Conservation (phyloP, 2,329 filamentous ascomycete species). For the Xylaria sp. region DNA sequence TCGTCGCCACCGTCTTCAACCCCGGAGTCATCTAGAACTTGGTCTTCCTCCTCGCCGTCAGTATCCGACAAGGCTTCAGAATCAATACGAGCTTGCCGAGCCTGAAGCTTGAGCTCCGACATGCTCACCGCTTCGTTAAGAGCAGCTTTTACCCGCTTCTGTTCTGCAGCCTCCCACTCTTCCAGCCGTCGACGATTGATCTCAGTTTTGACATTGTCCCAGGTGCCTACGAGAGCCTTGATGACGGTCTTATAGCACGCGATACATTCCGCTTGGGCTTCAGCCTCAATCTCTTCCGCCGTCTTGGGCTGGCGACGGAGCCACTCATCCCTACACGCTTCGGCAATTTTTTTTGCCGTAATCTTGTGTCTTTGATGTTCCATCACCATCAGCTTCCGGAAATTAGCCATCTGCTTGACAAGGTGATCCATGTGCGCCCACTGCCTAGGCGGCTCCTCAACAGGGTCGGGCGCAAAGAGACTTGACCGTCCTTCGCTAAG, state of each 20-base stretch:
- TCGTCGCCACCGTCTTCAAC: slow-evolving; percentile 52
- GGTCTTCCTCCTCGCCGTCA: slow-evolving; percentile 44
- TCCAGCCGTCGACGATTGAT: slow-evolving; percentile 64
- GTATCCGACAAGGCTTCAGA: slow-evolving; percentile 55
- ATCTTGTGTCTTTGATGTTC: slow-evolving; percentile 80
- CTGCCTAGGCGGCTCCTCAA: slow-evolving; percentile 75
- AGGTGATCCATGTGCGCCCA: slow-evolving; percentile 91
- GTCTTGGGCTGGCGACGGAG: slow-evolving; percentile 74
- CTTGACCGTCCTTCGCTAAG: slow-evolving; percentile 74
- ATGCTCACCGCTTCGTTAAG: slow-evolving; percentile 75
- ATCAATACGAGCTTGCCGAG: slow-evolving; percentile 59
- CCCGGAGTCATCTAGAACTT: slow-evolving; percentile 50
- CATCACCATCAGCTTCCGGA: slow-evolving; percentile 77
- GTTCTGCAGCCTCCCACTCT: slow-evolving; percentile 69
- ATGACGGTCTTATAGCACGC: slow-evolving; percentile 74
- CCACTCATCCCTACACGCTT: slow-evolving; percentile 79
- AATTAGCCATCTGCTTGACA: slow-evolving; percentile 76
- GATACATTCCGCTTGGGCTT: slow-evolving; percentile 71
- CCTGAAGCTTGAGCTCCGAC: slow-evolving; percentile 71
- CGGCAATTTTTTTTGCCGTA: slow-evolving; percentile 79
- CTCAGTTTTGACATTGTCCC: slow-evolving; percentile 68
- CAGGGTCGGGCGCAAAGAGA: slow-evolving; percentile 72
- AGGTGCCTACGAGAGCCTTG: slow-evolving; percentile 60
- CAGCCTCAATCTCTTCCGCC: slow-evolving; percentile 79
- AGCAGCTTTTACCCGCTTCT: slow-evolving; percentile 68